These are phyloP conservation scores for Solanum medicagineum DNA, from an alignment of 257 asterid genomes.

Conservation along the genomic window DNA sequence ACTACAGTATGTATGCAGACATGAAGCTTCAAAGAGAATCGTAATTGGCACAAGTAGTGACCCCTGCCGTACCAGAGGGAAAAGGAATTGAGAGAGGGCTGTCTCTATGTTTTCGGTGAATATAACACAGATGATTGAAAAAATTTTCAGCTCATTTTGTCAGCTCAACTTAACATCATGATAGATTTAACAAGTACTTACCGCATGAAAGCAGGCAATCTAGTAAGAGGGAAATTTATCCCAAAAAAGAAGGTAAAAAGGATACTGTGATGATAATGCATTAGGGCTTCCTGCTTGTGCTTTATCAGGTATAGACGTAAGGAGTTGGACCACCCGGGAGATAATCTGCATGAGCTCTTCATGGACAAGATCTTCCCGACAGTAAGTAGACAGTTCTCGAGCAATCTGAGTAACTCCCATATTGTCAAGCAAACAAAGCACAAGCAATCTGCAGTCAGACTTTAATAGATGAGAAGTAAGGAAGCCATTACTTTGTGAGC, in stretches of 20 bases:
- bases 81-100: neutral
- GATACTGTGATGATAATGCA: constrained; percentile 80
- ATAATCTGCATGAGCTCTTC: constrained; percentile 45
- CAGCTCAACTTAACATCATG: neutral
- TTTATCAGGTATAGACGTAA: constrained; percentile 92
- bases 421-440: constrained; percentile 67
- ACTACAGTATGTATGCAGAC: neutral
- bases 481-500: neutral
- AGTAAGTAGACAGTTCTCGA: constrained; percentile 35
- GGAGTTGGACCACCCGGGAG: constrained; percentile 51
- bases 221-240: neutral
- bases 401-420: constrained; percentile 39
- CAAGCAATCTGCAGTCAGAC: constrained; percentile 48
- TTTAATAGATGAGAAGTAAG: neutral
- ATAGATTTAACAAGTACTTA: neutral
- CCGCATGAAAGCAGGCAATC: neutral
- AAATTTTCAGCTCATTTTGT: neutral
- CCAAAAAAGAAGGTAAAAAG: constrained; percentile 14
- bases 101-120: neutral
- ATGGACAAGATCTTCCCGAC: constrained; percentile 29
- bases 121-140: neutral
- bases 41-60: neutral
- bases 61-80: neutral
- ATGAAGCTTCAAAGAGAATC: neutral
- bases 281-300: constrained; percentile 57